Evolutionary conservation across 116 monocot species (phyloP).

Genomic region (Dioscorea cayenensis): DNA sequence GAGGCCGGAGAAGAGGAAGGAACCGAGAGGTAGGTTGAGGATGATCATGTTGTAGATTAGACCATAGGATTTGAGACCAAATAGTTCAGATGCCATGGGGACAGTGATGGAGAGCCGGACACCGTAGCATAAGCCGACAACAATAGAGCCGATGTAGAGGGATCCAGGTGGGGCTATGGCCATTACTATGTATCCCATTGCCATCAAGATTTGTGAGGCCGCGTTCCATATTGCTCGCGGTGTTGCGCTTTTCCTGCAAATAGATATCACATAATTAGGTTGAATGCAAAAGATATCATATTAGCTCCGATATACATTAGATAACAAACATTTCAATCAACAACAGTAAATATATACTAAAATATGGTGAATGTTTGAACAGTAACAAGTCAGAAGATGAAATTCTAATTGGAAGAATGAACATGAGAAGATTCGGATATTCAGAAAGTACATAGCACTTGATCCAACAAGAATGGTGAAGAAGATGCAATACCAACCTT

Average conservation of each 20-base stretch:
- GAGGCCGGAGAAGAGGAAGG: conserved; percentile 98
- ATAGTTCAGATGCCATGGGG: conserved; percentile 80
- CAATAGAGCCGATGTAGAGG: conserved; percentile 80
- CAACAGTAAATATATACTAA: no score
- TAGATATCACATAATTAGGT: no score
- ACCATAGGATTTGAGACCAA: conserved; percentile 88
- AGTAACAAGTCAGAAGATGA: no score
- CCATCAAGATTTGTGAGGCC: conserved; percentile 78
- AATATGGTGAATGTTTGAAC: no score
- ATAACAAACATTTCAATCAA: no score
- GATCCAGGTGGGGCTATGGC: conserved; percentile 75
- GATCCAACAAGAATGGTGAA: no score
- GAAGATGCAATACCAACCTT: no score
- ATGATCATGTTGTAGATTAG: conserved; percentile 95
- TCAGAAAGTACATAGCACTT: no score
- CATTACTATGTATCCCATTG: conserved; percentile 67
- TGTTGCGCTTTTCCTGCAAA: conserved; percentile 48
- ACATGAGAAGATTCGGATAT: no score
- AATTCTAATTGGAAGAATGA: no score
- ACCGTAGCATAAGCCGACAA: conserved; percentile 88
- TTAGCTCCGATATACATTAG: no score
- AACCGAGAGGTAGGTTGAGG: conserved; percentile 90
- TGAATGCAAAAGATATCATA: no score
- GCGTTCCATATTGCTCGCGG: conserved; percentile 95
- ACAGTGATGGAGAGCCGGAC: conserved; percentile 81